Conservation (phyloP, 257 asterid genomes). For the Plectranthus barbatus region DNA sequence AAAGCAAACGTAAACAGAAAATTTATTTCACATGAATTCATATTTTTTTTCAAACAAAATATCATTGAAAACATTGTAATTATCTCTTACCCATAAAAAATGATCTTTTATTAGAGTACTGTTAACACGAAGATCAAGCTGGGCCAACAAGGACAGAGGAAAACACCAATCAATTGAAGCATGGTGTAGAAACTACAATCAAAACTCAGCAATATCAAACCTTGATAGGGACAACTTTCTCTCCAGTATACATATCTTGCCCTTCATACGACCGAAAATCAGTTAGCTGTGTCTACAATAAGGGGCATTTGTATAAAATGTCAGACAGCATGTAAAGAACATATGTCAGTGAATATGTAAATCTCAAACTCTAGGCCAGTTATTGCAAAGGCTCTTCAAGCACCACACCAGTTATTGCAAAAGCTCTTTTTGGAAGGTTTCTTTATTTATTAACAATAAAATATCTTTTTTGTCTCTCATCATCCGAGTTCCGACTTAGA, state of each 20-base stretch:
- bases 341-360: neutral
- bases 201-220: slow-evolving; percentile 28
- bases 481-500: neutral
- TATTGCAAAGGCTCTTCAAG: neutral
- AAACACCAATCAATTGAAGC: slow-evolving; percentile 8
- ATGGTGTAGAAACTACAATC: slow-evolving; percentile 5
- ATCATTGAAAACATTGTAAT: slow-evolving; percentile 7
- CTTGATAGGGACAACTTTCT: slow-evolving; percentile 91
- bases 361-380: neutral
- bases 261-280: slow-evolving; percentile 93
- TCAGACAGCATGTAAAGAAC: neutral
- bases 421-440: neutral
- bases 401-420: too few species aligned
- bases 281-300: slow-evolving; percentile 63
- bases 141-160: slow-evolving; percentile 15
- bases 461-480: neutral
- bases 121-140: slow-evolving; percentile 96
- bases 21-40: neutral
- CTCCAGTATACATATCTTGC: slow-evolving; percentile 94
- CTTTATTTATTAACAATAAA: neutral
- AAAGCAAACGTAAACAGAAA: neutral
- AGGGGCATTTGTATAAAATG: slow-evolving; percentile 13
- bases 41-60: neutral
- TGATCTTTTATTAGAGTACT: slow-evolving; percentile 84
- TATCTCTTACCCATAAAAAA: slow-evolving; percentile 72